Conservation (phyloP, 352 stramenopile genomes). For the Phytophthora pistaciae region DNA sequence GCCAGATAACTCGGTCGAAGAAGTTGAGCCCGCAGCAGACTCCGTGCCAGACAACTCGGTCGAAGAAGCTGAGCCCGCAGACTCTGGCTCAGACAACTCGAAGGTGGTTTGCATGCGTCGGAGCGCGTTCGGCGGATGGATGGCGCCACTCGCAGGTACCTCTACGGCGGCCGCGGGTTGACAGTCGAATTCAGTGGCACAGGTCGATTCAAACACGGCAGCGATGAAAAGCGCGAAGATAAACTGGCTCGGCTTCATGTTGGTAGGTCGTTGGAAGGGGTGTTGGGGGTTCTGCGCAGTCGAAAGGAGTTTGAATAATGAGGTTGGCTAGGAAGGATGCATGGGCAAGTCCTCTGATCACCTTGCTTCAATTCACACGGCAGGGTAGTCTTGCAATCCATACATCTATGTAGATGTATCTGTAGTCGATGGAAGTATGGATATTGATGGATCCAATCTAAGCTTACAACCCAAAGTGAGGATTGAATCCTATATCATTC, state of each 20-base stretch:
- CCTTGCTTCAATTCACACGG: background rate
- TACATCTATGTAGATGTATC: background rate
- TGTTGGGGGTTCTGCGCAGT: slow-evolving; percentile 1
- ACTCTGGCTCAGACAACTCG: slow-evolving; percentile 25
- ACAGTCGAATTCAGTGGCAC: slow-evolving; percentile 30
- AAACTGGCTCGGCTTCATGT: slow-evolving; percentile 44
- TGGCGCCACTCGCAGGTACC: slow-evolving; percentile 20
- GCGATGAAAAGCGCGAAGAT: slow-evolving; percentile 32
- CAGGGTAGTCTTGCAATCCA: background rate
- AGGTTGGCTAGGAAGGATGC: slow-evolving; percentile 11
- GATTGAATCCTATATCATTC: background rate
- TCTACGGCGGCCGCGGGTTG: slow-evolving; percentile 36
- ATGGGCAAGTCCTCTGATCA: background rate
- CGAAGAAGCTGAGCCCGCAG: slow-evolving; percentile 20
- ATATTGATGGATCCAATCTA: background rate
- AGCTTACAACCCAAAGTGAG: background rate
- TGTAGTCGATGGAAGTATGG: background rate
- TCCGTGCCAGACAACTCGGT: slow-evolving; percentile 3
- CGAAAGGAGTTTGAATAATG: slow-evolving; percentile 44
- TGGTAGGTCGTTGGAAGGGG: background rate
- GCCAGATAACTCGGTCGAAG: background rate
- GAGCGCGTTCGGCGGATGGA: slow-evolving; percentile 20
- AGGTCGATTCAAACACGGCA: slow-evolving; percentile 21
- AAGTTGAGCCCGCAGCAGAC: slow-evolving; percentile 21
- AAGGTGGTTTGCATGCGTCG: slow-evolving; percentile 38